A percentile compares a stretch with the other conserved stretches of the same genome.
These are phyloP conservation scores for Trypanosomatidae sp. DNA, from an alignment of 208 protist genomes.

Conservation along the genomic window DNA sequence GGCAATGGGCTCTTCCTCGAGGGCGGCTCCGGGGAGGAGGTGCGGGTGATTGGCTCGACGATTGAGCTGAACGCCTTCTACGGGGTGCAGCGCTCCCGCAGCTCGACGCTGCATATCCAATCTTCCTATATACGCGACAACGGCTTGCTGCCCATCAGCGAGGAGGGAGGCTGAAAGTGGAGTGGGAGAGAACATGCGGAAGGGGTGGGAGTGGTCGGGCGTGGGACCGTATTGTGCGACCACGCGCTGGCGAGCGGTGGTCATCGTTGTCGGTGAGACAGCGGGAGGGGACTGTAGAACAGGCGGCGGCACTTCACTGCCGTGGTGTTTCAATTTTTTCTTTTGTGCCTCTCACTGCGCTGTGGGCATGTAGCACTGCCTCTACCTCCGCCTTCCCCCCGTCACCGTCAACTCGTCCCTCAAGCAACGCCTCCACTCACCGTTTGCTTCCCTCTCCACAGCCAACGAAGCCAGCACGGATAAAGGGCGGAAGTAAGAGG, in stretches of 20 bases:
- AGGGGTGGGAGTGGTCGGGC: not conserved
- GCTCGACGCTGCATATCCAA: slow-evolving; percentile 47
- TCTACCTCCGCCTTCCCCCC: not conserved
- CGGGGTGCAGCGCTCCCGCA: slow-evolving; percentile 56
- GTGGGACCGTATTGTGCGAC: not conserved
- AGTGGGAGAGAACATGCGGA: not conserved
- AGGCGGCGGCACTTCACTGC: not conserved
- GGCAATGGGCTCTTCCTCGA: slow-evolving; percentile 62
- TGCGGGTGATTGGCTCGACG: slow-evolving; percentile 41
- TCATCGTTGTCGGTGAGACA: not conserved
- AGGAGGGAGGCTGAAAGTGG: slow-evolving; percentile 11
- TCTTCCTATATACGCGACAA: slow-evolving; percentile 61
- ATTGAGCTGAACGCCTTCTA: slow-evolving; percentile 69
- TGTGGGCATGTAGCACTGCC: not conserved
- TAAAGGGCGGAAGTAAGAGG: not conserved
- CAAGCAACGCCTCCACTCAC: not conserved
- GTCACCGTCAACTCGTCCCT: no score
- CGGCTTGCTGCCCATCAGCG: slow-evolving; percentile 55
- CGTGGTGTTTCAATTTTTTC: not conserved
- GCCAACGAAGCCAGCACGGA: not conserved
- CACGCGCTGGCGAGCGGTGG: not conserved
- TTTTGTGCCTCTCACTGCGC: not conserved
- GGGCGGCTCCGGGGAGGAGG: slow-evolving; percentile 19
- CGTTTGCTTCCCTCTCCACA: not conserved
- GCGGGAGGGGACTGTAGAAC: not conserved